Evolutionary conservation across 371 early-diverging fungal genomes (phyloP).

Genomic region (Conidiobolus incongruus): DNA sequence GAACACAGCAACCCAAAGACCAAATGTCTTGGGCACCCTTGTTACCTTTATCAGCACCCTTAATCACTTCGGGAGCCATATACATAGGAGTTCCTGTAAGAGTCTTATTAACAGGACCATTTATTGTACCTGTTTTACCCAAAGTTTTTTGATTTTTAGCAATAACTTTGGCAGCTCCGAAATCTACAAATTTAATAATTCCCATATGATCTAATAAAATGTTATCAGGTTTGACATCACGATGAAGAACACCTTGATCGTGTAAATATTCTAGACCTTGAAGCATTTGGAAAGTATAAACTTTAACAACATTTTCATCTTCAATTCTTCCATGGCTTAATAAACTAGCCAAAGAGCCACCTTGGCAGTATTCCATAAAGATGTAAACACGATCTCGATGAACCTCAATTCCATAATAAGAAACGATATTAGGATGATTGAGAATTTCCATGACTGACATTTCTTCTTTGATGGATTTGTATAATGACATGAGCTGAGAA

Average conservation of each 20-base stretch:
- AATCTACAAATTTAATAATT: constrained; percentile 67
- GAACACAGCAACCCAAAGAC: constrained; percentile 82
- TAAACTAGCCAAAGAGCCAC: constrained; percentile 53
- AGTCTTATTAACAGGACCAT: constrained; percentile 33
- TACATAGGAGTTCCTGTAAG: constrained; percentile 92
- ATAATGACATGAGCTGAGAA: constrained; percentile 31
- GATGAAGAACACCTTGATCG: constrained; percentile 62
- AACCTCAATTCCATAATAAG: constrained; percentile 78
- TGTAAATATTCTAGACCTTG: constrained; percentile 83
- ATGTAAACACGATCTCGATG: constrained; percentile 75
- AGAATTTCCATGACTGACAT: constrained; percentile 80
- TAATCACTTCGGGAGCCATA: constrained; percentile 91
- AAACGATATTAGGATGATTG: constrained; percentile 72
- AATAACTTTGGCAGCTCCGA: constrained; percentile 66
- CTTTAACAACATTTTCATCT: constrained; percentile 43
- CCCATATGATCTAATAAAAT: constrained; percentile 63
- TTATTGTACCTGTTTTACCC: constrained; percentile 21
- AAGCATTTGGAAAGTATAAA: constrained; percentile 65
- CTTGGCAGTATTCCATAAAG: constrained; percentile 86
- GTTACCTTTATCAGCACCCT: constrained; percentile 44
- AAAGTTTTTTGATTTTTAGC: constrained; percentile 55
- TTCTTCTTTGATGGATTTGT: constrained; percentile 62
- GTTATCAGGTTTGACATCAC: constrained; percentile 80
- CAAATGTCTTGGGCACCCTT: constrained; percentile 84
- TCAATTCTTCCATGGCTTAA: constrained; percentile 60